Evolutionary conservation across 805 yeast genomes (phyloP), one percentile per base, ranked within the genome.

Genomic region (Saccharomycopsis guyanensis): DNA sequence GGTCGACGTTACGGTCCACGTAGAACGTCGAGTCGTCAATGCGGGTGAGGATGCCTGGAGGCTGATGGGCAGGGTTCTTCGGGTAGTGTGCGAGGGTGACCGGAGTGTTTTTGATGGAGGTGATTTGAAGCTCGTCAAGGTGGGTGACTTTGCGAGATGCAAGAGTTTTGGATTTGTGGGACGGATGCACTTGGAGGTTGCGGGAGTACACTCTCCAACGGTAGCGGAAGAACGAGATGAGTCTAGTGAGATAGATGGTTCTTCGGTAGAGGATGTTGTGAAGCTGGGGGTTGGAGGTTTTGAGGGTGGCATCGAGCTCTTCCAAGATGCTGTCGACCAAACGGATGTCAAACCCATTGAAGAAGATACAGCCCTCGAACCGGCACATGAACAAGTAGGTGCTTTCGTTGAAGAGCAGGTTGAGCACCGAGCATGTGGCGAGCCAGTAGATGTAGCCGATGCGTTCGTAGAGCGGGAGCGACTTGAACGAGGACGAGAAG

Each of bases 301-400:
- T 45, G 20, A 29, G 16, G 10, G 12, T 15, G 12, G 4, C 12
- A 15, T 33, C 38, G 15, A 45, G 23, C 16, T 45, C 49, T 7
- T 33, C 24, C 4, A 45, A 10, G 12, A 45, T 40, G 15, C 8
- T 4, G 6, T 45, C n/a, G 19, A 27, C 18, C 3, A 32, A 6
- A 5, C 40, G 15, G 8, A 31, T 16, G 29, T 35, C 35, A 23
- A 32, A 45, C 19, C 48, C 48, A 10, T 18, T 32, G 34, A 39
- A 32, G 20, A 12, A 40, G 20, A 45, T 34, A 8, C 33, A 23
- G 12, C 44, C 39, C 20, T 45, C 48, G 34, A 45, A 45, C n/a
- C 48, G 27, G 19, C 40, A 27, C 32, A 45, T 22, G 24, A 45
- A 45, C 16, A 45, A 18, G 19, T 39, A 45, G 7, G 19, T 13